Base-by-base conservation (phyloP, 164 flowering plant genomes). In the Macadamia integrifolia region DNA sequence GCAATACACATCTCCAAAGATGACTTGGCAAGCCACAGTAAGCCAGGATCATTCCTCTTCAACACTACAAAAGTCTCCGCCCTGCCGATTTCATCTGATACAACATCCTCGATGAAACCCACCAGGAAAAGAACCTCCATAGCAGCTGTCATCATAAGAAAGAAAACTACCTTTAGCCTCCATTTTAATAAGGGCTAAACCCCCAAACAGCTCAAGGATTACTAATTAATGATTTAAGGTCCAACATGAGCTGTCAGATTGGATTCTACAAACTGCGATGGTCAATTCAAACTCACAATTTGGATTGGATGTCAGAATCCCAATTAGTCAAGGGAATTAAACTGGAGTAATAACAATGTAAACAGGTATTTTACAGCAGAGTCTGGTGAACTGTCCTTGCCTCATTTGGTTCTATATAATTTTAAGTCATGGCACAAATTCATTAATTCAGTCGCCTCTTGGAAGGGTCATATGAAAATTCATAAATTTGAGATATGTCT, bases 21-120 rank as follows among this genome's bases (percentile, higher is more conserved):
- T 28, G 97, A 90, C 75, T 91, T 93, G 18, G 87, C 98, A 52
- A 93, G 95, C 97, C 98, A 93, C 71, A 90, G 72, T 52, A 91
- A 71, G 57, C 93, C 98, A 0, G 93, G 97, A 71, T 92, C 99
- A 60, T 88, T 84, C 64, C 96, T 83, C 77, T 87, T 92, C 77
- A 94, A 60, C 66, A 90, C 90, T 70, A 94, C 65, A 63, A 79
- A 92, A 12, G 88, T 74, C 70, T 90, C 96, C 6, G 72, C 67
- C 60, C 69, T 82, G 35, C 96, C 96, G 9, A 77, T 69, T 60
- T 82, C 88, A 32, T 82, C 84, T 1, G 32, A 60, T 17, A 82
- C 74, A 12, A 78, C 69, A 52, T 92, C 92, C 78, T 92, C 97
- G 28, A 10, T 69, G 73, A 94, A 94, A 43, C 99, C 97, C 62